These are phyloP conservation scores for Eryngium alpinum DNA, from an alignment of 140 eudicot species.

Conservation along the genomic window DNA sequence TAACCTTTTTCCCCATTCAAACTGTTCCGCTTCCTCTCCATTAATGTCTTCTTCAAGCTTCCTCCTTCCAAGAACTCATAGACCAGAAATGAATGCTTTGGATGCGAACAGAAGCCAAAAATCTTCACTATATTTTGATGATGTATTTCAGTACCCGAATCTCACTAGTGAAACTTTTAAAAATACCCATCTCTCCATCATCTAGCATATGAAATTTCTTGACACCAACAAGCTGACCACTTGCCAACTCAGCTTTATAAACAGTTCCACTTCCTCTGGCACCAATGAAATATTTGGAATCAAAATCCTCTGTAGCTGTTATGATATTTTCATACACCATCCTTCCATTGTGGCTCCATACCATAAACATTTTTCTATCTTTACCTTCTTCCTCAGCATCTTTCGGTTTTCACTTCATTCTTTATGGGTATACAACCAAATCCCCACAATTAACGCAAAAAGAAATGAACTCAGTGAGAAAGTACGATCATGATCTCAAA, in stretches of 20 bases:
- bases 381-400: background rate
- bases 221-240: conserved; percentile 21
- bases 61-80: conserved; percentile 25
- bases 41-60: conserved; percentile 6
- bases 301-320: conserved; percentile 4
- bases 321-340: conserved; percentile 26
- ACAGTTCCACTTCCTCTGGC: conserved; percentile 28
- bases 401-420: background rate
- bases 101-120: conserved; percentile 1
- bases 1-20: conserved; percentile 6
- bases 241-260: conserved; percentile 24
- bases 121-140: conserved; percentile 7
- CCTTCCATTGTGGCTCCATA: conserved; percentile 37
- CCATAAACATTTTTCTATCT: background rate
- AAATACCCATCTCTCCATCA: too few species aligned
- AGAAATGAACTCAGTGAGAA: background rate
- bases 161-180: too few species aligned
- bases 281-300: conserved; percentile 26
- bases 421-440: background rate
- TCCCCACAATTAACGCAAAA: too few species aligned
- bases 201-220: conserved; percentile 28
- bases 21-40: conserved; percentile 3
- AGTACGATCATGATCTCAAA: background rate
- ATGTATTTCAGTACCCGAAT: too few species aligned
- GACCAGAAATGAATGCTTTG: conserved; percentile 17